Base-by-base conservation (phyloP, 164 flowering plant genomes). In the Chimonanthus salicifolius region DNA sequence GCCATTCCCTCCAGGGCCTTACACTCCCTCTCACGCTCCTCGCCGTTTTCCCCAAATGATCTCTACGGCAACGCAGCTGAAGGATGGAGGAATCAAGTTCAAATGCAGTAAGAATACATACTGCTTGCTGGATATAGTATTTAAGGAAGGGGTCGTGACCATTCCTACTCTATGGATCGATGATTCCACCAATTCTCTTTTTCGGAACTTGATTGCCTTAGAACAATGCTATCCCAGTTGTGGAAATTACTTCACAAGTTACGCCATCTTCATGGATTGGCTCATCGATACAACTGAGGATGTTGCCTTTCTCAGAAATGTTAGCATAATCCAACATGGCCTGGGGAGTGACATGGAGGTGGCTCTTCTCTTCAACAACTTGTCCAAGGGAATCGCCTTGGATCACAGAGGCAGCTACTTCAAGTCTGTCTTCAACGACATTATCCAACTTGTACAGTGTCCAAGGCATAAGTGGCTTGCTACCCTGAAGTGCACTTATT, bases 51-150 rank as follows among this genome's bases (percentile, higher is more conserved):
- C 0, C n/a, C 4, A 2, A 66, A 10, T 16, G 15, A 66, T 71
- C 49, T 66, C 64, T 62, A 60, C 66, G 3, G 73, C 73, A 16
- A 18, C 11, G 6, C 10, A 47, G 54, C 67, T 71, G 0, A 49
- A 58, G 62, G 15, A 2, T 13, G 73, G 50, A 6, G 73, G 73
- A 16, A 18, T 71, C 18, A 71, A 20, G 50, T 71, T 71, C 73
- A 7, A 45, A 66, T 18, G 11, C 21, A 62, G 2, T 2, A 9
- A 47, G 3, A 10, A 70, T 18, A 13, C 73, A 16, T 2, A 50
- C 2, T 62, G 50, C 66, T 16, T 71, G 66, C 47, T 63, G 44
- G 68, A 71, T 20, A n/a, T 71, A 47, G 62, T n/a, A 7, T 71
- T 71, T 15, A 46, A 20, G 7, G 16, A 18, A 7, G 73, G 73